Evolutionary conservation across 192 early-diverging fungal genomes (phyloP), one percentile per base, ranked within the genome.

Genomic region (Phlyctochytrium arcticum): DNA sequence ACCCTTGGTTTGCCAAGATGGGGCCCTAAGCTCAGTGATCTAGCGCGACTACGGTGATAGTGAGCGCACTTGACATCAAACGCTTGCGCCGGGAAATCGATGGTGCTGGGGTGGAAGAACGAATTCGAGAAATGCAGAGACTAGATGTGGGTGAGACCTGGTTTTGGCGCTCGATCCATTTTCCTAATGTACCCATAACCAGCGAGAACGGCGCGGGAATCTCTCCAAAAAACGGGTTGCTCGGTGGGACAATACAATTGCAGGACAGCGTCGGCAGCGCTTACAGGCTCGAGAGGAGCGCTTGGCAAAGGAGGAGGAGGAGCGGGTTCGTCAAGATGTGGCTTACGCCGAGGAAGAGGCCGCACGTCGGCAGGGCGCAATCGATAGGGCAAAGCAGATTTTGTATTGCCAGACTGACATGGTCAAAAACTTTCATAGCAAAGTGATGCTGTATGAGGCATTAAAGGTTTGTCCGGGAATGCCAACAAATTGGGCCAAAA

Each of bases 401-500:
- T 75, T 71, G 65, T 80, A 77, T 46, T 46, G 48, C 42, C 67
- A 80, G 46, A 71, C 68, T 5, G 79, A 80, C 36, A 6, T 37
- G 9, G 79, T 80, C 17, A 74, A 74, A 54, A 60, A 57, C 7
- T 80, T 80, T 49, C 75, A 80, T 50, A 54, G 57, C 35, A 65
- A 64, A 46, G 63, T 80, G 2, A 47, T 70, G 24, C 49, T 74
- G 21, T 71, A 54, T 35, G 68, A 79, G 50, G 69, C 67, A 3
- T 39, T 75, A 19, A 19, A 70, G 68, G 75, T 64, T 48, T 1
- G 26, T 24, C 19, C 31, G 12, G n/a, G n/a, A 0, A 33, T 15
- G 23, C 33, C 27, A 24, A 53, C 0, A 19, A 19, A 5, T 27
- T 34, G 29, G 33, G 37, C 56, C 15, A 47, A 44, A 51, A 10